Evolutionary conservation across 1,284 basidiomycete genomes (phyloP), one percentile per base, ranked within the genome.

Genomic region (Retiboletus flavoniger): DNA sequence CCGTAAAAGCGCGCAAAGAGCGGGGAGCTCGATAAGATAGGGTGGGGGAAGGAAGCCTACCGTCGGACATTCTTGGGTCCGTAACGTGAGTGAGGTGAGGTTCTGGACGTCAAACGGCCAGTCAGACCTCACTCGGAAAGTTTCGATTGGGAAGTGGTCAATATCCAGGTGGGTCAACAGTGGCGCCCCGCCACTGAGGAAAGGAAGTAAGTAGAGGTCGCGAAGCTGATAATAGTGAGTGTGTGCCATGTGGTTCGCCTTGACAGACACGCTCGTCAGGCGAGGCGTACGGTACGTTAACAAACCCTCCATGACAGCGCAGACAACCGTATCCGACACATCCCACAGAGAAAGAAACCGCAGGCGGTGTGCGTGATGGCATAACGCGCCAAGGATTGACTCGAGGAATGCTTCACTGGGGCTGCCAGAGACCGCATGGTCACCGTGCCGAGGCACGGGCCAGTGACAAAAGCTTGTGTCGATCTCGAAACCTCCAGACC

Each of bases 141-240:
- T 60, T 51, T 64, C 52, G 11, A 64, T 66, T 2, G 58, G 63
- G 13, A 64, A 55, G 53, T 64, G 59, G 34, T 51, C 29, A 2
- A 66, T 42, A 10, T 60, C 62, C 6, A 68, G 53, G 21, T 53
- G 41, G 17, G 54, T 55, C 53, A 62, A 29, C 3, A 28, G 52
- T 9, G 59, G 59, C 4, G 56, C 56, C 4, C 35, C 28, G 0
- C 61, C 58, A 19, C 16, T 10, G 7, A 68, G 49, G 44, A 64
- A 64, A n/a, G 53, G 63, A n/a, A 59, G 39, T 2, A 40, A 4
- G 32, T 45, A 60, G 41, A n/a, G 24, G 34, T 62, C 29, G 19
- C 42, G 46, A 7, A 44, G 47, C 9, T 17, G 32, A 44, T 56
- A 62, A 42, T 55, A 66, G 4, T 56, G 53, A 7, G 28, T 2